phyloP scores from a whole-genome alignment of 2,329 filamentous ascomycete genomes.

The Curvularia spicifera region DNA sequence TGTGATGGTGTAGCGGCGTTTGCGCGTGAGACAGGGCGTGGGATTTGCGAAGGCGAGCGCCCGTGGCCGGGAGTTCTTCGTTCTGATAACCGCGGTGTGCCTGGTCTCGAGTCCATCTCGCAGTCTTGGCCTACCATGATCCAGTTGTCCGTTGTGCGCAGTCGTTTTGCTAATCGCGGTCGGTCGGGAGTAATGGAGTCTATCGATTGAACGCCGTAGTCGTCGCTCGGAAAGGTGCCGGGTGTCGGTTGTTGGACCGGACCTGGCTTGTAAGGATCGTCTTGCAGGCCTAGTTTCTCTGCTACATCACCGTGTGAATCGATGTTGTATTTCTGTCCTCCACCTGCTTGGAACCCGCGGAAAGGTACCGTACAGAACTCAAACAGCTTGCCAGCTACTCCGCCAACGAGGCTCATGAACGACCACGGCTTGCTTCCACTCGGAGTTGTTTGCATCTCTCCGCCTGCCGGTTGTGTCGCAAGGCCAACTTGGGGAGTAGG shows the following conservation, averaged over 20 bases:
- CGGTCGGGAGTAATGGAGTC: conserved; percentile 53
- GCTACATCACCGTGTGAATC: conserved; percentile 43
- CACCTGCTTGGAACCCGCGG: conserved; percentile 84
- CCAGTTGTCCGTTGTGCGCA: conserved; percentile 58
- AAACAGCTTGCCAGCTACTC: conserved; percentile 78
- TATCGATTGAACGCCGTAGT: conserved; percentile 55
- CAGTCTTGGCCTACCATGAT: conserved; percentile 55
- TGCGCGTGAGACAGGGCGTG: conserved; percentile 39
- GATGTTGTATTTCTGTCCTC: conserved; percentile 73
- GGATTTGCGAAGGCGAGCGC: conserved; percentile 45
- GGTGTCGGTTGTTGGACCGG: conserved; percentile 54
- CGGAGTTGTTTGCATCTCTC: conserved; percentile 25
- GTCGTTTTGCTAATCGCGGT: conserved; percentile 55
- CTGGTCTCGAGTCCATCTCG: conserved; percentile 62
- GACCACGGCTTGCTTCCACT: conserved; percentile 38
- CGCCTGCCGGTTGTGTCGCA: conserved; percentile 19
- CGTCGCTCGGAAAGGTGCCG: conserved; percentile 60
- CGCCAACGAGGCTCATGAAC: conserved; percentile 67
- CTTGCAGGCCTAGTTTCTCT: conserved; percentile 31
- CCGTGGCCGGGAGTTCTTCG: conserved; percentile 35
- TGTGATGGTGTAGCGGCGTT: conserved; percentile 24
- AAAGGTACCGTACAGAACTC: conserved; percentile 81
- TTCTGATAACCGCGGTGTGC: conserved; percentile 48
- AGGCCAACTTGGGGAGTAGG: conserved; percentile 31
- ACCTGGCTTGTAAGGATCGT: conserved; percentile 27